A percentile compares a stretch with the other conserved stretches of the same genome.
Conservation (phyloP, 352 stramenopile species). For the Phytophthora citricola region DNA sequence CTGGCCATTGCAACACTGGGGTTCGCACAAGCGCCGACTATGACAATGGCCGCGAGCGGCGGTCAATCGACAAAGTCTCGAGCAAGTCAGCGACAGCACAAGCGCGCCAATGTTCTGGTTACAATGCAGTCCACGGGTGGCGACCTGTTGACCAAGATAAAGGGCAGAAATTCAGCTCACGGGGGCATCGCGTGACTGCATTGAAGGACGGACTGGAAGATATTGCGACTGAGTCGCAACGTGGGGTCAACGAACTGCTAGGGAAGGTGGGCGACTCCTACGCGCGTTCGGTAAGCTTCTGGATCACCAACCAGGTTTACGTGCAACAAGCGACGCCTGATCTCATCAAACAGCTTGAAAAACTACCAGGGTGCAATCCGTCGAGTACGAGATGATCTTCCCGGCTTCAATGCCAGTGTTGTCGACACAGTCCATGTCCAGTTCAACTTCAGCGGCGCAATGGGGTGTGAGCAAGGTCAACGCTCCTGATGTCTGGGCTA, state of each 20-base stretch:
- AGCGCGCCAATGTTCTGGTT: slow-evolving; percentile 56
- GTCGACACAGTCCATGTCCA: slow-evolving; percentile 41
- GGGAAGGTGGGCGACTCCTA: slow-evolving; percentile 31
- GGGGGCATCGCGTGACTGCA: slow-evolving; percentile 33
- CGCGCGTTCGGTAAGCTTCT: slow-evolving; percentile 49
- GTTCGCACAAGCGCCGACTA: slow-evolving; percentile 1
- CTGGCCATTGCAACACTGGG: slow-evolving; percentile 8
- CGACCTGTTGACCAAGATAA: slow-evolving; percentile 40
- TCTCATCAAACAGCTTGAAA: slow-evolving; percentile 54
- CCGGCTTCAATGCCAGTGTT: slow-evolving; percentile 39
- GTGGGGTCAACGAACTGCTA: slow-evolving; percentile 35
- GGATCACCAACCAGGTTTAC: slow-evolving; percentile 71
- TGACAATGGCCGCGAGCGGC: slow-evolving; percentile 3
- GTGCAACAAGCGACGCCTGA: slow-evolving; percentile 50
- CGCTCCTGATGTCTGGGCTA: slow-evolving; percentile 52
- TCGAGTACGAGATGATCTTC: slow-evolving; percentile 52
- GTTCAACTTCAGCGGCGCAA: slow-evolving; percentile 38
- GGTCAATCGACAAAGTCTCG: slow-evolving; percentile 25
- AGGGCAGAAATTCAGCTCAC: slow-evolving; percentile 44
- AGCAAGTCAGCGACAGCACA: slow-evolving; percentile 30
- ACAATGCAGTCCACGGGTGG: slow-evolving; percentile 50
- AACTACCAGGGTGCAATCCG: slow-evolving; percentile 46
- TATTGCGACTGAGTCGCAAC: slow-evolving; percentile 47
- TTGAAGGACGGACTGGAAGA: slow-evolving; percentile 45
- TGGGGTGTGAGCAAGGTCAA: slow-evolving; percentile 65